phyloP scores from a whole-genome alignment of 2,329 filamentous ascomycete species.

The Talaromyces rugulosus region DNA sequence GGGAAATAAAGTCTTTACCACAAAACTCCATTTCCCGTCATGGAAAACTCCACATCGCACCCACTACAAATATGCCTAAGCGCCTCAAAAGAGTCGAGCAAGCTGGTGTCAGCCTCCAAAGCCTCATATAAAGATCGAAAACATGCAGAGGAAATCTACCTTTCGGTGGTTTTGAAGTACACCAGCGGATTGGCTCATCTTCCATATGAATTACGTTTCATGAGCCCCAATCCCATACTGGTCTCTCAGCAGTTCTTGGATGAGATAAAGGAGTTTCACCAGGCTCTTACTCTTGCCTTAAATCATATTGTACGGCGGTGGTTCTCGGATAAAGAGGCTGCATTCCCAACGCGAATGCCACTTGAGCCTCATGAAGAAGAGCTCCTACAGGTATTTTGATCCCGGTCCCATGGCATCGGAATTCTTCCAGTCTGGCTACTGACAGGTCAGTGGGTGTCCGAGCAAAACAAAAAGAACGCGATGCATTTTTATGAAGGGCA shows the following conservation, averaged over 20 bases:
- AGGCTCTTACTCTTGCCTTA: conserved; percentile 19
- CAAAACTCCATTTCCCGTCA: not conserved
- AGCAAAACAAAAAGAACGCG: not conserved
- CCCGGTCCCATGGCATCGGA: too few species aligned
- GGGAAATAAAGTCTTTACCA: too few species aligned
- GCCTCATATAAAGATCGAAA: not conserved
- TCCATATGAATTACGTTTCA: not conserved
- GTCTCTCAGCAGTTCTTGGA: not conserved
- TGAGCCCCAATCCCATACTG: conserved; percentile 1
- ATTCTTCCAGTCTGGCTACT: too few species aligned
- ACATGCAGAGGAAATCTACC: not conserved
- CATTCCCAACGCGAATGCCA: conserved; percentile 21
- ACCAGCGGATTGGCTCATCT: not conserved
- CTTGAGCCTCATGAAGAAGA: conserved; percentile 21
- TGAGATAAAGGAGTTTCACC: conserved; percentile 14
- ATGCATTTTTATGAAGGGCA: not conserved
- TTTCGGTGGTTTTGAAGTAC: not conserved
- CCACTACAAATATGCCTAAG: conserved; percentile 1
- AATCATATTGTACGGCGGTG: conserved; percentile 24
- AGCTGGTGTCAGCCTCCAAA: not conserved
- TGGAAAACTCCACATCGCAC: not conserved
- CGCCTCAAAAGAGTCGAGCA: not conserved
- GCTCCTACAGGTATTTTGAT: conserved; percentile 12
- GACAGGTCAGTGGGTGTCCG: not conserved
- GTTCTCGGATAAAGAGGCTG: conserved; percentile 20